Base-by-base conservation (phyloP, 352 stramenopile genomes). In the Globisporangium recalcitrans region DNA sequence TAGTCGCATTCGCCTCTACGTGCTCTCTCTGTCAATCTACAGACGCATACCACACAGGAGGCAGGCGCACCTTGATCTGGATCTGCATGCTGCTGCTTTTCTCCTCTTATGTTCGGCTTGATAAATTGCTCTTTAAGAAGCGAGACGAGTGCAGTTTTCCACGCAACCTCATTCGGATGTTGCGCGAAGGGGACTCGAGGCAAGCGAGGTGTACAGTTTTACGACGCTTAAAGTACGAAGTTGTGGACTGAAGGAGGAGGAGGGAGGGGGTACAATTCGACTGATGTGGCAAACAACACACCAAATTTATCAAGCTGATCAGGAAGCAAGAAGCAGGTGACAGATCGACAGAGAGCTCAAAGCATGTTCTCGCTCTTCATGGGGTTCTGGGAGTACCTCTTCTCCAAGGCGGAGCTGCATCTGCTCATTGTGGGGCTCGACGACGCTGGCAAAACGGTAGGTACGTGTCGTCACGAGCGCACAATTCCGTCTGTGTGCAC, bases 361-460 rank as follows among this genome's bases (percentile, higher is more conserved):
- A 44, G 38, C 22, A 95, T 95, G 87, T 94, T 96, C 66, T 94
- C 87, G 63, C 72, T 96, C 34, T 75, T 96, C 44, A 74, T 80
- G 63, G 86, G 85, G 14, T 72, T 95, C 27, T 94, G 82, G 82
- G 68, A 73, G 52, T 94, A 89, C 75, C 76, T 94, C 56, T 94
- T 95, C 68, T 82, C 79, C 44, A 94, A 92, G 65, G 83, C 81
- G 29, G 87, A 97, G 72, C 77, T 97, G 52, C 89, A 96, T 73
- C 69, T 97, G 52, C 81, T 97, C 38, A 96, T 97, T 64, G 85
- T 97, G 46, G 91, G 91, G 32, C 79, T 97, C 62, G 91, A 97
- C 66, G 85, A 97, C 64, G 89, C 91, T 47, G 91, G 91, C 62
- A 97, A 97, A 85, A 97, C 91, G 68, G 83, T 92, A 88, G 75